Conservation (phyloP, 257 asterid species). For the Jacaranda copaia region DNA sequence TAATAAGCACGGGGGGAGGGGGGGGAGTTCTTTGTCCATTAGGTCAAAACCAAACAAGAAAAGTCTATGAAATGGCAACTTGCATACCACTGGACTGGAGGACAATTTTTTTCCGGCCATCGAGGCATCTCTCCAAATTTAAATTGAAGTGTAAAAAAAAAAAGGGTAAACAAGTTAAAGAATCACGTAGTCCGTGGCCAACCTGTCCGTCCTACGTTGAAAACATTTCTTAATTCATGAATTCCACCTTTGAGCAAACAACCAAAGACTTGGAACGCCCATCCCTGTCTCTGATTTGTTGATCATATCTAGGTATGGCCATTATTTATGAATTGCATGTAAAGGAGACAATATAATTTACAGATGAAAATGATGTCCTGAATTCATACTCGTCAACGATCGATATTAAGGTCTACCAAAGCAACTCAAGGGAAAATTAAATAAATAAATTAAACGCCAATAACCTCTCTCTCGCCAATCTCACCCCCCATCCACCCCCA, state of each 20-base stretch:
- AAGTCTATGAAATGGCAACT: constrained; percentile 42
- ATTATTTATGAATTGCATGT: constrained; percentile 33
- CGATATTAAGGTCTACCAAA: neutral
- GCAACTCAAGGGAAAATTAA: constrained; percentile 32
- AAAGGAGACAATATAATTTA: constrained; percentile 27
- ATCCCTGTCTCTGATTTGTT: constrained; percentile 49
- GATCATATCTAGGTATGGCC: constrained; percentile 41
- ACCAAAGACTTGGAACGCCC: constrained; percentile 54
- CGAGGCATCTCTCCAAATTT: constrained; percentile 50
- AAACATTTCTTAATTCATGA: constrained; percentile 49
- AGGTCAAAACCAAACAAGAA: constrained; percentile 55
- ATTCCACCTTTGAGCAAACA: constrained; percentile 52
- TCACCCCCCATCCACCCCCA: constrained; percentile 56
- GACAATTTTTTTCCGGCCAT: constrained; percentile 58
- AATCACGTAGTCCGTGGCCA: constrained; percentile 49
- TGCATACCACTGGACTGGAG: constrained; percentile 31
- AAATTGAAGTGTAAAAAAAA: constrained; percentile 7
- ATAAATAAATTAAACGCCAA: neutral
- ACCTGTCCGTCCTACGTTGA: constrained; percentile 58
- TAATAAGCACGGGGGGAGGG: constrained; percentile 18
- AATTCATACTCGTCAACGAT: constrained; percentile 35
- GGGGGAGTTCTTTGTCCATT: constrained; percentile 35
- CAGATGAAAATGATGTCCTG: constrained; percentile 37
- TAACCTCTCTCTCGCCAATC: constrained; percentile 35
- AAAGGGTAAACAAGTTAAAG: constrained; percentile 23